These are phyloP conservation scores for Coemansia sp. DNA, from an alignment of 192 early-diverging fungal genomes.

Conservation along the genomic window DNA sequence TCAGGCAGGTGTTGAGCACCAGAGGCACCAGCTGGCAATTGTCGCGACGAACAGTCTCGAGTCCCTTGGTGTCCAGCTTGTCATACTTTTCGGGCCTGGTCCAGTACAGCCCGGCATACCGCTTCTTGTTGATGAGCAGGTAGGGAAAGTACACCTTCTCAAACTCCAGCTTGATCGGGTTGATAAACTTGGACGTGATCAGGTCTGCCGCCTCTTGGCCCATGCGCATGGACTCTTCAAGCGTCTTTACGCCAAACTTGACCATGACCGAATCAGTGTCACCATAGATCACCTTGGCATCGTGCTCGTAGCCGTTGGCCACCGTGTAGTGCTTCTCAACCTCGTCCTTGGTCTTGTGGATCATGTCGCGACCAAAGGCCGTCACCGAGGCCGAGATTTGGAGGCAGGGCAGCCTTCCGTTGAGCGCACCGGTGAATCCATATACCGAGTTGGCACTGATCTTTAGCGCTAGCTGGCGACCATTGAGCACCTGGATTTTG, in stretches of 20 bases:
- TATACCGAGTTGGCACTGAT: constrained; percentile 97
- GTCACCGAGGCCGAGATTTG: constrained; percentile 93
- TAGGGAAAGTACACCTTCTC: constrained; percentile 99
- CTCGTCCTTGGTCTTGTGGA: constrained; percentile 77
- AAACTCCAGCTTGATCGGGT: constrained; percentile 97
- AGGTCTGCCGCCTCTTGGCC: constrained; percentile 80
- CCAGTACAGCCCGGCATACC: constrained; percentile 98
- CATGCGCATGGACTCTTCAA: constrained; percentile 83
- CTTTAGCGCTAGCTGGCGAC: constrained; percentile 94
- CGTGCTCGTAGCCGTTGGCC: constrained; percentile 80
- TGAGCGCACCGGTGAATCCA: constrained; percentile 93
- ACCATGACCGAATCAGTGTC: constrained; percentile 99
- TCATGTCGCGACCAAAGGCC: constrained; percentile 95
- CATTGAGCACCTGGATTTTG: constrained; percentile 89
- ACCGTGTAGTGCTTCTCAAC: constrained; percentile 82
- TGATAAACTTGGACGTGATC: constrained; percentile 83
- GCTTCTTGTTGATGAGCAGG: constrained; percentile 96
- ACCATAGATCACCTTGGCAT: constrained; percentile 94
- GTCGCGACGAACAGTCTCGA: constrained; percentile 97
- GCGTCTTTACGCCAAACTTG: constrained; percentile 80
- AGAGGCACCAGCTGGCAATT: constrained; percentile 88
- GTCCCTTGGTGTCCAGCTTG: constrained; percentile 96
- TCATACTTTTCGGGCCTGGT: constrained; percentile 89
- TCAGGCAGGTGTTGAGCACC: constrained; percentile 89
- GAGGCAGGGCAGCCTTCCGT: constrained; percentile 87